Evolutionary conservation across 768 basidiomycete genomes (phyloP), one percentile per base, ranked within the genome.

Genomic region (Rhizopogon vulgaris): DNA sequence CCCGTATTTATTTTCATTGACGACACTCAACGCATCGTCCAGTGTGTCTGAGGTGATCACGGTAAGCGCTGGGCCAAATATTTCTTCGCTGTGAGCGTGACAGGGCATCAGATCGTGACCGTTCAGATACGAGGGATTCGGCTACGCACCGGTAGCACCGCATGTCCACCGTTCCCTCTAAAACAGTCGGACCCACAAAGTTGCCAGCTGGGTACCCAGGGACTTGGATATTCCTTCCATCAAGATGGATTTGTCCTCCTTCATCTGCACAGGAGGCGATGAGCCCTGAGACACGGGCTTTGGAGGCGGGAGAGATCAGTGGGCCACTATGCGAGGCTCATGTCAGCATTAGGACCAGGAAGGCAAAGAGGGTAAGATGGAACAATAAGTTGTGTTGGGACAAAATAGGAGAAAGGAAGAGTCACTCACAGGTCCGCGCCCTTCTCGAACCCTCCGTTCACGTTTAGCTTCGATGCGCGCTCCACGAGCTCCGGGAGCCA

Each of bases 181-280:
- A 77, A 48, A 98, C 77, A 1, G 94, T 95, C 0, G 95, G 93
- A 2, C 93, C 95, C 53, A 98, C 82, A 64, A 94, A 98, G 72
- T 97, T 98, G 24, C 95, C 95, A 50, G 87, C 68, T 5, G 87
- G 84, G 64, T 94, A 97, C 0, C 74, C 82, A 0, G 80, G 74
- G 5, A 94, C 86, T 47, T 72, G 63, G 49, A 83, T 59, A 32
- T 77, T 75, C 17, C 95, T 81, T 2, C 95, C 95, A 66, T 98
- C 95, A 10, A 97, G 82, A 52, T 83, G 74, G 51, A 97, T 85
- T 57, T 78, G 81, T 22, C 94, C 95, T 14, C 94, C 95, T 69
- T 97, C 85, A 38, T 78, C 72, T 59, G 80, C 77, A 25, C 80
- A 84, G 10, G 88, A 89, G 27, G 75, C 73, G 61, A 98, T 90